Evolutionary conservation across 306 rosid genomes (phyloP).

Genomic region (Fagus crenata): DNA sequence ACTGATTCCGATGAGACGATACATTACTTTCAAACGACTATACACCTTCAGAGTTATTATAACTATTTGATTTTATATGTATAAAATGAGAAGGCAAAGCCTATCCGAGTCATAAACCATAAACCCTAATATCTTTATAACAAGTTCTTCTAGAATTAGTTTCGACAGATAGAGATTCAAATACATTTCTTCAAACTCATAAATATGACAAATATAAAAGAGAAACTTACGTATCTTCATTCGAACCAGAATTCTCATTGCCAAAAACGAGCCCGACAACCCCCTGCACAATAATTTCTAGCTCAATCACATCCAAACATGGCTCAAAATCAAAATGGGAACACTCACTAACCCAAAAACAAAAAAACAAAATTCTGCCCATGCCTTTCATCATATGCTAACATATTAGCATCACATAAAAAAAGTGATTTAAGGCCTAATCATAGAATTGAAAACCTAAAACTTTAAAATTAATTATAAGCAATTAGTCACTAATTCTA

Average conservation of each 20-base stretch:
- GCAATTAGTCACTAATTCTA: neutral
- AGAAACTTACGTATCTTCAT: constrained; percentile 66
- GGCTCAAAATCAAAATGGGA: constrained; percentile 12
- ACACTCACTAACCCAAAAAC: constrained; percentile 7
- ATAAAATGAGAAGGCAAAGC: neutral
- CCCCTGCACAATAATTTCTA: constrained; percentile 48
- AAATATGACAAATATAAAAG: constrained; percentile 1
- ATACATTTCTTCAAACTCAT: neutral
- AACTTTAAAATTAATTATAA: neutral
- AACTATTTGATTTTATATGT: neutral
- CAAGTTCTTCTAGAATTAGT: constrained; percentile 10
- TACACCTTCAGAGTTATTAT: neutral
- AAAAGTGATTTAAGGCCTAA: neutral
- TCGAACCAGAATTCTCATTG: constrained; percentile 71
- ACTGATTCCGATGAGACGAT: neutral
- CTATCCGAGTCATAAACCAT: constrained; percentile 7
- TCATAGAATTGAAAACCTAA: neutral
- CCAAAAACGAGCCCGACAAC: constrained; percentile 91
- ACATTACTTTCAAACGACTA: constrained; percentile 1
- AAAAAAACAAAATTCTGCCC: neutral
- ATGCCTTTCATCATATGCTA: neutral
- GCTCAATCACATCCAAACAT: neutral
- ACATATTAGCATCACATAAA: neutral
- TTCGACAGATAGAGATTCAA: neutral
- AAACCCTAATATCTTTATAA: neutral